phyloP scores from a whole-genome alignment of 192 early-diverging fungal species.

The Lobosporangium transversale region DNA sequence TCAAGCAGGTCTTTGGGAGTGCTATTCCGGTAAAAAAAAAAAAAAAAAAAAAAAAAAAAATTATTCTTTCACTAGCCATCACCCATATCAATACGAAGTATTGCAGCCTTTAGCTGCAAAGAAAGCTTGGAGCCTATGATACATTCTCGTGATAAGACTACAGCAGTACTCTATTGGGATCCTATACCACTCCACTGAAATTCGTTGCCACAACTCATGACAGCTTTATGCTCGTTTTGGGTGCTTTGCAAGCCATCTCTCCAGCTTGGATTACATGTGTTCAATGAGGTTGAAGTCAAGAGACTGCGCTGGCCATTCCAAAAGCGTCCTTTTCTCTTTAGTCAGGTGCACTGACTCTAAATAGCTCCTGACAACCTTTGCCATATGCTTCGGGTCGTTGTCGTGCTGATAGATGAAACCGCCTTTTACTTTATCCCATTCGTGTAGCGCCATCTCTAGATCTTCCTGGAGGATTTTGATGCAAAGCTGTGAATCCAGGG shows the following conservation, averaged over 20 bases:
- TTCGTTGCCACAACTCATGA: neutral
- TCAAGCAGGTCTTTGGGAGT: too few species aligned
- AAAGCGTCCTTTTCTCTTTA: neutral
- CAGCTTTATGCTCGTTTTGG: slow-evolving; percentile 4
- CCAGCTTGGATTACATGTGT: slow-evolving; percentile 1
- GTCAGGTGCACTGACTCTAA: neutral
- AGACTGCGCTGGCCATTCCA: neutral
- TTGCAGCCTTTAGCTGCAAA: too few species aligned
- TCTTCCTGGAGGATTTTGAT: slow-evolving; percentile 21
- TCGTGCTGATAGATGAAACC: slow-evolving; percentile 42
- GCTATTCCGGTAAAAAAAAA: too few species aligned
- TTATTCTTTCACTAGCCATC: too few species aligned
- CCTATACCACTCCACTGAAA: neutral
- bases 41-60: too few species aligned
- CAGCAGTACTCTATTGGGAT: neutral
- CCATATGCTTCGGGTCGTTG: slow-evolving; percentile 50
- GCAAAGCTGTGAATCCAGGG: slow-evolving; percentile 11
- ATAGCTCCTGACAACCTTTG: slow-evolving; percentile 15
- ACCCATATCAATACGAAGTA: too few species aligned
- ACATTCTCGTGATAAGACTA: too few species aligned
- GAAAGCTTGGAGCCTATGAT: too few species aligned
- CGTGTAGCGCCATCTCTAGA: slow-evolving; percentile 9
- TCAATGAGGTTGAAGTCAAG: slow-evolving; percentile 12
- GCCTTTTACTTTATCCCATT: slow-evolving; percentile 11
- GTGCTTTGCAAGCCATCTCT: slow-evolving; percentile 5